Base-by-base conservation (phyloP, 2,329 filamentous ascomycete genomes). In the Trichoderma afroharzianum region DNA sequence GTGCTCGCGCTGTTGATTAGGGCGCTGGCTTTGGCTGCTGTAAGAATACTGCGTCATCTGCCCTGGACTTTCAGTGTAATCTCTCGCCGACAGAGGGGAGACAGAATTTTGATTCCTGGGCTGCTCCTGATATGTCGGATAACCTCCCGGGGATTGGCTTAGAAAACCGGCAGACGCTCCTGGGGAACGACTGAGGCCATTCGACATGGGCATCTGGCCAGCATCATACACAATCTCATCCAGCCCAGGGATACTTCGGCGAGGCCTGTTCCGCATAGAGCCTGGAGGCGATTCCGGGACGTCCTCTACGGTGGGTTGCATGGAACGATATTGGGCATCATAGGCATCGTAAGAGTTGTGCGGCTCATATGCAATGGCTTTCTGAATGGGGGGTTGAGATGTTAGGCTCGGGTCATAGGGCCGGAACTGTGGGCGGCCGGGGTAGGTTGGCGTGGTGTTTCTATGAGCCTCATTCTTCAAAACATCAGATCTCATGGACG, bases 291-390 rank as follows among this genome's bases (percentile, higher is more conserved):
- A 86, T 63, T 90, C 88, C 4, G 89, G 88, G 6, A 86, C 88
- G 73, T 92, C 90, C 76, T 92, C 90, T 6, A 89, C 88, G 7
- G 86, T 90, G 3, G 87, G 88, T 75, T 90, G 89, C 87, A 89
- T 86, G 1, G 85, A 84, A 71, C 84, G 83, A 76, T 83, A 81
- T 53, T 84, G 84, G 47, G 79, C 76, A 68, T 85, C 86, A 75
- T 83, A 85, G 21, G 78, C 78, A 72, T 90, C 87, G 71, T 87
- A 87, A 0, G 87, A 86, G 68, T 85, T 82, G 68, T 88, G 85
- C 18, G 79, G 77, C n/a, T 64, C 59, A 33, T 71, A 68, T 8
- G 69, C 28, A 21, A 71, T 63, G 14, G 69, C 63, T 47, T 67
- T 64, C 21, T 64, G 68, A 6, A 39, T 63, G 6, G 71, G 36